Evolutionary conservation across 164 flowering plant genomes (phyloP), one percentile per base, ranked within the genome.

Genomic region (Chloranthus sessilifolius): DNA sequence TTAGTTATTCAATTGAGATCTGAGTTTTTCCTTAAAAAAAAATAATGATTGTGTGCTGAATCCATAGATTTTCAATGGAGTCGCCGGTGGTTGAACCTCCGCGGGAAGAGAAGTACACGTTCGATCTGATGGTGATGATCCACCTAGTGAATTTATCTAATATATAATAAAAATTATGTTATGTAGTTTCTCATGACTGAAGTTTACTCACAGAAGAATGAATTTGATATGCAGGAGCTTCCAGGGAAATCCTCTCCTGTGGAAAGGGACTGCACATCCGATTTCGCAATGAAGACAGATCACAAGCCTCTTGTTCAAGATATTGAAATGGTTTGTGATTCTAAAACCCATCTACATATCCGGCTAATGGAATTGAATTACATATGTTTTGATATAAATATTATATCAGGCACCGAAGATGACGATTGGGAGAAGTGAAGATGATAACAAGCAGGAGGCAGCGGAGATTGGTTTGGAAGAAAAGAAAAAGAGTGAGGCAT

Each of bases 41-140:
- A n/a, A n/a, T n/a, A n/a, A n/a, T n/a, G n/a, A n/a, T n/a, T n/a
- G n/a, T n/a, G n/a, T n/a, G n/a, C n/a, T n/a, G 26, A 16, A 50
- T 44, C 38, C 67, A 15, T 74, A 83, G 92, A 59, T 67, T 54
- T 44, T 53, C 70, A 1, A 19, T 47, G 5, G 26, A 23, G 9
- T 26, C 60, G 7, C 6, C 14, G 6, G 80, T 58, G 53, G 50
- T 43, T 46, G 91, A 78, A 25, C 54, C 7, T 36, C 64, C 67
- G 25, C 56, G 73, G 42, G 87, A 82, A 49, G 82, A 81, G 56
- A 94, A 82, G 59, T 86, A 79, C 52, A 73, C 76, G 76, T 78
- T 92, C 64, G 99, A 92, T 79, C 85, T 94, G 58, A 88, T 86
- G 99, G 99, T 94, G 74, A 58, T 68, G 43, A 56, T 66, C 33